Conservation (phyloP, 2,329 filamentous ascomycete genomes). For the Ambrosiella beaveri region DNA sequence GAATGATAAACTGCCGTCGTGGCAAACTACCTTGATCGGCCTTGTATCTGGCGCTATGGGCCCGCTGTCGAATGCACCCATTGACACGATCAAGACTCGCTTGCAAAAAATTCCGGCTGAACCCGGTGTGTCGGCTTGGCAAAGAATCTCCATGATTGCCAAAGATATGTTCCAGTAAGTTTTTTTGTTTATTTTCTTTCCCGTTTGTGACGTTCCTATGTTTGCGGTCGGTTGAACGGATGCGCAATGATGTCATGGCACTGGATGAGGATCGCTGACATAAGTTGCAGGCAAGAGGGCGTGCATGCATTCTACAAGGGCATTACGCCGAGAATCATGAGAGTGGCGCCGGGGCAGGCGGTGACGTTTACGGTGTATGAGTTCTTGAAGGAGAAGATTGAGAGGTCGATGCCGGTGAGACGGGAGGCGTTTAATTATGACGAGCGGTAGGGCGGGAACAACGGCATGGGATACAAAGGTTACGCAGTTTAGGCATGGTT, state of each 20-base stretch:
- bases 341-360: conserved; percentile 87
- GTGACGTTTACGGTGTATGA: conserved; percentile 65
- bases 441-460: conserved; percentile 1
- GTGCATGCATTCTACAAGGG: conserved; percentile 96
- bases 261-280: conserved; percentile 7
- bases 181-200: not conserved
- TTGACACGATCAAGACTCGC: conserved; percentile 97
- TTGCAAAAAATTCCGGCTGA: conserved; percentile 78
- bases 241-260: conserved; percentile 7
- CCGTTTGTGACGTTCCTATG: not conserved
- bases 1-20: conserved; percentile 54
- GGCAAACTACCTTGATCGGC: conserved; percentile 81
- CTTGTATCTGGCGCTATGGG: conserved; percentile 89
- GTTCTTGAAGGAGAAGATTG: conserved; percentile 54
- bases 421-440: conserved; percentile 4
- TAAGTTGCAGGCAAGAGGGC: conserved; percentile 58
- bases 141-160: conserved; percentile 62
- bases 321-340: conserved; percentile 93
- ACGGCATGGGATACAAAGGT: not conserved
- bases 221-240: conserved; percentile 1
- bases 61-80: conserved; percentile 87
- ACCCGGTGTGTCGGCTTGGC: conserved; percentile 62
- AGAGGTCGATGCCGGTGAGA: conserved; percentile 24
- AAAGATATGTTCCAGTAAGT: conserved; percentile 65
- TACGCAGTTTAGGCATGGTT: not conserved